Evolutionary conservation across 140 eudicot genomes (phyloP), one percentile per base, ranked within the genome.

Genomic region (Bidens hawaiensis): DNA sequence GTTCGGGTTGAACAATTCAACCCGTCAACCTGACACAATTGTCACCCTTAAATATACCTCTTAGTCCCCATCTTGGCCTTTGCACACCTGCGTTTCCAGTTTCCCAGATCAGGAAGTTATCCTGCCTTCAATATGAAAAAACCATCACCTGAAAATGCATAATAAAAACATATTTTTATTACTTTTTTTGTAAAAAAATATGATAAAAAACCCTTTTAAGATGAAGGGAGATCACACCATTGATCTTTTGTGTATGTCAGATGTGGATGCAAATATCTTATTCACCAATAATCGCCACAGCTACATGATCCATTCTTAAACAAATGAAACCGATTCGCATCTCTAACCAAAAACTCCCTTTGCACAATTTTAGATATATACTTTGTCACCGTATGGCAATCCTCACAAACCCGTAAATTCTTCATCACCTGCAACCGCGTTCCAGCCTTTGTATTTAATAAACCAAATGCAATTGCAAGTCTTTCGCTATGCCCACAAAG

Each of bases 331-430:
- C 84, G 70, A 63, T 77, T 79, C 10, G 84, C 86, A 66, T 85
- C 89, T 75, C 89, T 79, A 45, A 85, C 95, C 60, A 85, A 77
- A 17, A 85, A 62, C 43, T 85, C 90, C 61, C 86, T 56, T 64
- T 73, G 78, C n/a, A 80, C 83, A 69, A 83, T 64, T 72, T 79
- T 83, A 1, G 85, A 81, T 65, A 81, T 71, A 36, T 73, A 69
- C 78, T 82, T 82, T 4, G 84, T 82, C 60, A 73, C 74, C 47
- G 64, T 76, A 64, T 79, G 85, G 57, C 85, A 85, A 58, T 82
- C 94, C 59, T 76, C 94, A 73, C 87, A 85, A 75, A 81, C 94
- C 50, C 94, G 69, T 47, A 82, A 51, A 79, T 85, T 85, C 78
- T 84, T 84, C 87, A 84, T 74, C 67, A 84, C 26, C 53, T 80